Percentiles rank a stretch among this genome's conserved stretches.
phyloP scores from a whole-genome alignment of 1,284 basidiomycete species.

The Lentinus polychrous region DNA sequence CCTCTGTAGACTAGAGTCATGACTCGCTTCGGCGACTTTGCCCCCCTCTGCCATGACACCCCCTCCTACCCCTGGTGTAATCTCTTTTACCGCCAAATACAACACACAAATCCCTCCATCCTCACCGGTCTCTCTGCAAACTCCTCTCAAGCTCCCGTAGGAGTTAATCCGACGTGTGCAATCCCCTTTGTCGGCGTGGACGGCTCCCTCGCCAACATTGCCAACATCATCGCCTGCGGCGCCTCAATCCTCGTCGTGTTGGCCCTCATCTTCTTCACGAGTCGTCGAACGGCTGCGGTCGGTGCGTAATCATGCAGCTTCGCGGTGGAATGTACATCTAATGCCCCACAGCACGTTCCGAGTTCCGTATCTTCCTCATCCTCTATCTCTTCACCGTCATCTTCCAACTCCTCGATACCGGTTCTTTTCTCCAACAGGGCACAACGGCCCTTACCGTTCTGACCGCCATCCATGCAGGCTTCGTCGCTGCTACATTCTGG shows the following conservation, averaged over 20 bases:
- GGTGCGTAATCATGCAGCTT: no score
- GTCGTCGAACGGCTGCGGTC: constrained; percentile 45
- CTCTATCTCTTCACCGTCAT: constrained; percentile 68
- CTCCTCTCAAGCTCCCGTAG: constrained; percentile 43
- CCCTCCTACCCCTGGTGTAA: constrained; percentile 70
- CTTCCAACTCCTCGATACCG: constrained; percentile 74
- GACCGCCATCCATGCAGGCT: constrained; percentile 68
- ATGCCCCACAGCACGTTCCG: constrained; percentile 50
- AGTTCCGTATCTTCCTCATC: constrained; percentile 58
- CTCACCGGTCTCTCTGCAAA: constrained; percentile 35
- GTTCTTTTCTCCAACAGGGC: constrained; percentile 72
- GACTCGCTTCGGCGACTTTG: constrained; percentile 56
- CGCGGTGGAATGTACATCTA: neutral
- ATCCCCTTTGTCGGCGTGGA: constrained; percentile 40
- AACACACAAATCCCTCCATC: constrained; percentile 23
- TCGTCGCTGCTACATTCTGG: constrained; percentile 73
- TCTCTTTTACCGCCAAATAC: constrained; percentile 58
- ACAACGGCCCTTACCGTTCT: constrained; percentile 58
- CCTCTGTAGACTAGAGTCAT: constrained; percentile 27
- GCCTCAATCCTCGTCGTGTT: constrained; percentile 47
- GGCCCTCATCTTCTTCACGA: constrained; percentile 39
- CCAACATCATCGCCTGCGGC: constrained; percentile 64
- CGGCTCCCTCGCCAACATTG: constrained; percentile 62
- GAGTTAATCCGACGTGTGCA: constrained; percentile 51
- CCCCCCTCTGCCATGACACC: constrained; percentile 44